Evolutionary conservation across 1,139 yeast genomes (phyloP).

Genomic region (Protomyces gravidus): DNA sequence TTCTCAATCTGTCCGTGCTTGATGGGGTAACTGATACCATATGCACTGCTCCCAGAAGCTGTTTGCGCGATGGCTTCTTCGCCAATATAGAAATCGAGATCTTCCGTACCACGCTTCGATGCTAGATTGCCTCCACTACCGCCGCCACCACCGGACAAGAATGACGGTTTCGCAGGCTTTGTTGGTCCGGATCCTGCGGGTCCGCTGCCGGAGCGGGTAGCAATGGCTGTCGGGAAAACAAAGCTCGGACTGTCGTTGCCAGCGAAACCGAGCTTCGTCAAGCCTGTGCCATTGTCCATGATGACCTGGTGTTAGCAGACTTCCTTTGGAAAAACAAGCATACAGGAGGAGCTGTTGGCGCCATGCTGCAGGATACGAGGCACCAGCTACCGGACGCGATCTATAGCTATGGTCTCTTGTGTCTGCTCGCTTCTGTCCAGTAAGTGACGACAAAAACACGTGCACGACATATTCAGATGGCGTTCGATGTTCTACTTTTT

Average conservation of each 20-base stretch:
- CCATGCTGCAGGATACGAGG: constrained; percentile 8
- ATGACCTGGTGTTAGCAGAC: constrained; percentile 12
- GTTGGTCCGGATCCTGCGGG: constrained; percentile 35
- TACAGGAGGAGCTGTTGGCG: constrained; percentile 61
- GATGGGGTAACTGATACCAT: constrained; percentile 84
- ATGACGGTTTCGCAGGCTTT: constrained; percentile 41
- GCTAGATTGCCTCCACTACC: constrained; percentile 45
- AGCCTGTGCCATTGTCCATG: constrained; percentile 79
- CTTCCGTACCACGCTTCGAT: constrained; percentile 85
- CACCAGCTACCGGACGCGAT: neutral
- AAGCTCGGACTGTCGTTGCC: constrained; percentile 98
- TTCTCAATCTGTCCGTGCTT: constrained; percentile 97
- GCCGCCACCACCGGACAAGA: constrained; percentile 35
- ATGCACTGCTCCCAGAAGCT: constrained; percentile 51
- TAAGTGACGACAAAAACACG: neutral
- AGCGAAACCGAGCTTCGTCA: constrained; percentile 95
- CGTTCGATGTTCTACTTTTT: neutral
- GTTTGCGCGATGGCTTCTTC: constrained; percentile 92
- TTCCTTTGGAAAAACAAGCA: neutral
- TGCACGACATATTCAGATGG: neutral
- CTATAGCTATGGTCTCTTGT: neutral
- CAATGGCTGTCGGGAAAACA: constrained; percentile 95
- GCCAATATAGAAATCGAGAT: constrained; percentile 90
- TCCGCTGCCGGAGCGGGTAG: constrained; percentile 56
- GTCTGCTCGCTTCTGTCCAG: neutral